phyloP scores from a whole-genome alignment of 2,329 filamentous ascomycete species.

The Colletotrichum lupini region DNA sequence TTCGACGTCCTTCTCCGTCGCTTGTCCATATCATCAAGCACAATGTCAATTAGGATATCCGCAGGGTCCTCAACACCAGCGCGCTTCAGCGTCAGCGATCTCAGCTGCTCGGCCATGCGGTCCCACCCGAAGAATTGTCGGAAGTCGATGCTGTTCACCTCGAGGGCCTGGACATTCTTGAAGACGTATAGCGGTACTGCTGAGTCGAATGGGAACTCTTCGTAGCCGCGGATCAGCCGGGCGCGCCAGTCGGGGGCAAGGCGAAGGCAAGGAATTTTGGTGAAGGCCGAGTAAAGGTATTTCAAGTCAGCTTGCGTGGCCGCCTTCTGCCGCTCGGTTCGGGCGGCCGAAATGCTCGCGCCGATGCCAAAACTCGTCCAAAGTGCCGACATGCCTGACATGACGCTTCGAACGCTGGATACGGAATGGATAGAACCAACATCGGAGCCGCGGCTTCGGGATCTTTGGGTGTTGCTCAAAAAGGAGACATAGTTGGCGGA shows the following conservation, averaged over 20 bases:
- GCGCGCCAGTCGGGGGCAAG: slow-evolving; percentile 94
- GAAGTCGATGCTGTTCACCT: slow-evolving; percentile 96
- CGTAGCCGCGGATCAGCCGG: slow-evolving; percentile 89
- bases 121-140: slow-evolving; percentile 99
- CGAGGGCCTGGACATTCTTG: slow-evolving; percentile 94
- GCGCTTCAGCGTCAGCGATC: slow-evolving; percentile 88
- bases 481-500: slow-evolving; percentile 97
- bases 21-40: slow-evolving; percentile 96
- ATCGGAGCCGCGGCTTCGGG: slow-evolving; percentile 83
- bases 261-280: slow-evolving; percentile 93
- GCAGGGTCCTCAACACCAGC: slow-evolving; percentile 89
- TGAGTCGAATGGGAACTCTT: slow-evolving; percentile 98
- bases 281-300: slow-evolving; percentile 98
- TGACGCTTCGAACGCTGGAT: slow-evolving; percentile 95
- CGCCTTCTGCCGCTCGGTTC: slow-evolving; percentile 90
- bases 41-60: slow-evolving; percentile 91
- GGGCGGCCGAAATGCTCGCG: slow-evolving; percentile 81
- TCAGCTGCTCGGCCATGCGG: slow-evolving; percentile 88
- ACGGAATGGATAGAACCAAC: slow-evolving; percentile 94
- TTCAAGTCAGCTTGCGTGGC: slow-evolving; percentile 88
- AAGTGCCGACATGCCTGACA: slow-evolving; percentile 94
- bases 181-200: slow-evolving; percentile 96
- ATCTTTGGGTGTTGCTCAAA: slow-evolving; percentile 83
- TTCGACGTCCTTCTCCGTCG: slow-evolving; percentile 89
- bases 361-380: slow-evolving; percentile 91